Evolutionary conservation across 805 yeast genomes (phyloP), one percentile per base, ranked within the genome.

Genomic region (Candida lessepsii): DNA sequence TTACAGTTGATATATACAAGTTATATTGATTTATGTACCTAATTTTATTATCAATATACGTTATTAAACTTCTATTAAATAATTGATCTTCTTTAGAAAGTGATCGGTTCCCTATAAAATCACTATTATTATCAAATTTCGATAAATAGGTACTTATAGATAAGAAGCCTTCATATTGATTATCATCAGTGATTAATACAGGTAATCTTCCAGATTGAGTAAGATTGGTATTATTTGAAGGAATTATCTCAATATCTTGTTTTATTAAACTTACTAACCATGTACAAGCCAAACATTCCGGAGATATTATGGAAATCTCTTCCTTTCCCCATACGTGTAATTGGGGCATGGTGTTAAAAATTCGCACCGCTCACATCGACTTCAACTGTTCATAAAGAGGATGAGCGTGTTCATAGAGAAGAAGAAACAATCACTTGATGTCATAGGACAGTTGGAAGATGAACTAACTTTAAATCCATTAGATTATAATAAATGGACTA

Each of bases 381-480:
- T 10, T 27, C 18, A 16, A n/a, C n/a, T n/a, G n/a, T 21, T 11
- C 9, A 6, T 29, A 15, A 29, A 23, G 11, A 10, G 4, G 6
- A 39, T 33, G 38, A 39, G 42, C 21, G 33, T 37, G 17, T 37
- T 39, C 20, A 36, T 26, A 3, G 40, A 35, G 11, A 41, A 32
- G 21, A 54, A 55, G 42, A 58, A 59, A 40, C 60, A 26, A 35
- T 46, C 65, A 3, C 50, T 64, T 32, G 87, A 80, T 53, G 67
- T 74, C 33, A 73, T 79, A 37, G 85, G 85, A 11, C 78, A 70
- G 40, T 67, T 83, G 18, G 78, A 75, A 49, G 83, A 78, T 46
- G 73, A 66, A 23, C 56, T 83, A 28, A 73, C 71, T 40, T 63
- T 58, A 4, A 68, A 78, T 45, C 81, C 80, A 9, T 61, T 74